Evolutionary conservation across 2,329 filamentous ascomycete species (phyloP).

Genomic region (Raffaelea ambrosiae): DNA sequence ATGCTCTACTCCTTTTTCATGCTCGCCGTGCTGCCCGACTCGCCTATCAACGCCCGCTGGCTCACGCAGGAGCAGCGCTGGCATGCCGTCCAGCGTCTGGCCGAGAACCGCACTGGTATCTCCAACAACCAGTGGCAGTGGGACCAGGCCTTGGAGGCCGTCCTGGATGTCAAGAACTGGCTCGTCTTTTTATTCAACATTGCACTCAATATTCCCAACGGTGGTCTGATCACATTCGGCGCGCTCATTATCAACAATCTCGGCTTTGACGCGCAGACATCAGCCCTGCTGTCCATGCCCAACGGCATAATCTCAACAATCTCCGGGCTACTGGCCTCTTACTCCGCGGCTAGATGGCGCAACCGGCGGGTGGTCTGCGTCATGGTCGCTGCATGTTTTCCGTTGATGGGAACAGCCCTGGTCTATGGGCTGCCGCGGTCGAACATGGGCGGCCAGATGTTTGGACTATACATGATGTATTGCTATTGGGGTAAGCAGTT

Average conservation of each 20-base stretch:
- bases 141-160: constrained; percentile 46
- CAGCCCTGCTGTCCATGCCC: constrained; percentile 27
- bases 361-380: background rate
- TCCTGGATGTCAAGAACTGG: constrained; percentile 49
- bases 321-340: background rate
- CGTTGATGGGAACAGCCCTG: background rate
- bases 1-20: constrained; percentile 51
- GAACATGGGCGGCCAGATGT: background rate
- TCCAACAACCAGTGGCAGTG: constrained; percentile 48
- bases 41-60: constrained; percentile 43
- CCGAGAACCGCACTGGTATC: constrained; percentile 49
- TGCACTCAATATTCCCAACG: constrained; percentile 46
- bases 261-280: constrained; percentile 34
- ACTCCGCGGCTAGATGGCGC: background rate
- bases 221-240: constrained; percentile 54
- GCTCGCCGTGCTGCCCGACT: constrained; percentile 47
- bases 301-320: constrained; percentile 18
- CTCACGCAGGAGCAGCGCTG: constrained; percentile 40
- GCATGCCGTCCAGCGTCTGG: constrained; percentile 44
- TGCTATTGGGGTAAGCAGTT: background rate
- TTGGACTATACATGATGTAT: background rate
- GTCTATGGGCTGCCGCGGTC: background rate
- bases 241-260: constrained; percentile 50
- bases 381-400: background rate
- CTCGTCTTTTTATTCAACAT: constrained; percentile 46